A percentile compares a stretch with the other conserved stretches of the same genome.
These are phyloP conservation scores for Xylaria intraflava DNA, from an alignment of 495 filamentous ascomycete species.

Conservation along the genomic window DNA sequence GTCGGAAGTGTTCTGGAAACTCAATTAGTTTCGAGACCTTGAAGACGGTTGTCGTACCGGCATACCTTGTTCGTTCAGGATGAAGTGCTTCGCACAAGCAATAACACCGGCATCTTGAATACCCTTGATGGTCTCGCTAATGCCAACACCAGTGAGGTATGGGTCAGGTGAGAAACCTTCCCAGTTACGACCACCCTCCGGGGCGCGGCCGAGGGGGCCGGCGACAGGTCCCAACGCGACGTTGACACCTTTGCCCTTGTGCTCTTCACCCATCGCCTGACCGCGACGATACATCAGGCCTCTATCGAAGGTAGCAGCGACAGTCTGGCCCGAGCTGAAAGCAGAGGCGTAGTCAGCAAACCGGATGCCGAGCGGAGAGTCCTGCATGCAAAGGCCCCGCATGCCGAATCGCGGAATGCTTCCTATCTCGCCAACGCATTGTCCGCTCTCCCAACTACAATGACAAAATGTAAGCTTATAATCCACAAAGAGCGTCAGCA, in stretches of 20 bases:
- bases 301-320: constrained; percentile 70
- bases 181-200: constrained; percentile 87
- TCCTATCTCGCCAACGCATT: constrained; percentile 75
- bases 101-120: constrained; percentile 77
- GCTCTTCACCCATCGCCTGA: constrained; percentile 72
- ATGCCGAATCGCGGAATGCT: constrained; percentile 71
- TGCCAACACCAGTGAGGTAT: constrained; percentile 65
- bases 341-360: constrained; percentile 68
- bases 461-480: constrained; percentile 14
- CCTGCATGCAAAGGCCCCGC: constrained; percentile 77
- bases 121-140: constrained; percentile 69
- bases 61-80: constrained; percentile 58
- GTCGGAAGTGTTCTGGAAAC: constrained; percentile 68
- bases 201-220: constrained; percentile 69
- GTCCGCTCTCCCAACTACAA: constrained; percentile 63
- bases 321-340: constrained; percentile 76
- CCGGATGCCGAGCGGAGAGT: constrained; percentile 80
- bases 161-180: constrained; percentile 73
- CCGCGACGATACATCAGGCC: constrained; percentile 68
- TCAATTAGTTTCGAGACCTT: background rate
- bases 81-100: constrained; percentile 77
- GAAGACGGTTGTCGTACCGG: background rate
- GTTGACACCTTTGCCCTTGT: constrained; percentile 76
- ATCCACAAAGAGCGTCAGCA: background rate
- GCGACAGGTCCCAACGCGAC: constrained; percentile 85